Evolutionary conservation across 345 rosid species (phyloP), one percentile per base, ranked within the genome.

Genomic region (Excoecaria cochinchinensis): DNA sequence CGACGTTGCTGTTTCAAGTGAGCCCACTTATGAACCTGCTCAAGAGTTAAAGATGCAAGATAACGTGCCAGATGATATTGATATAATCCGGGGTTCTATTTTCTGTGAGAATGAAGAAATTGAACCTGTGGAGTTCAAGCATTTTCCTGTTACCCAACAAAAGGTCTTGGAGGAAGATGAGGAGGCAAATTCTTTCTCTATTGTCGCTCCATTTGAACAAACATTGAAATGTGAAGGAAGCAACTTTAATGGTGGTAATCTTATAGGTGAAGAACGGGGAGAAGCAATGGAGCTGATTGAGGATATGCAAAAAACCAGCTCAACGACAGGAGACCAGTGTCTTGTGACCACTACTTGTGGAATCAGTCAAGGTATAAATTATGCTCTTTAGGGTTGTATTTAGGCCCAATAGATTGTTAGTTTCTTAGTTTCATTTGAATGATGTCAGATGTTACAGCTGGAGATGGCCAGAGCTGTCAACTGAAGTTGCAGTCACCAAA

Each of bases 321-420:
- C 5, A 57, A 13, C n/a, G 5, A 25, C 15, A 6, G 72, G 17
- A 16, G 66, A 69, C 46, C 69, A 65, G 38, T 50, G 72, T 57
- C 69, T 16, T 44, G 25, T 0, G 6, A 4, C 31, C 44, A 40
- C 38, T 58, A 67, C 48, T 67, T 50, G 75, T 47, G 56, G 17
- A 69, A 15, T 38, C 19, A 46, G 25, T 46, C 25, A 5, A 64
- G 84, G 83, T 84, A 67, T 21, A 25, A 58, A 71, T 6, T 42
- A 13, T n/a, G 19, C 6, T 22, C 22, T 58, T 58, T 44, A 22
- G n/a, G 21, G 8, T 59, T 58, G 38, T 44, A n/a, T 21, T 44
- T 67, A 24, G 48, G 48, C 17, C n/a, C 48, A 16, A 56, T 15
- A 42, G 22, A 17, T 3, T 16, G 14, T 15, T 21, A 58, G 15